These are phyloP conservation scores for Barbatosphaeria neglecta DNA, from an alignment of 495 filamentous ascomycete genomes.

Conservation along the genomic window DNA sequence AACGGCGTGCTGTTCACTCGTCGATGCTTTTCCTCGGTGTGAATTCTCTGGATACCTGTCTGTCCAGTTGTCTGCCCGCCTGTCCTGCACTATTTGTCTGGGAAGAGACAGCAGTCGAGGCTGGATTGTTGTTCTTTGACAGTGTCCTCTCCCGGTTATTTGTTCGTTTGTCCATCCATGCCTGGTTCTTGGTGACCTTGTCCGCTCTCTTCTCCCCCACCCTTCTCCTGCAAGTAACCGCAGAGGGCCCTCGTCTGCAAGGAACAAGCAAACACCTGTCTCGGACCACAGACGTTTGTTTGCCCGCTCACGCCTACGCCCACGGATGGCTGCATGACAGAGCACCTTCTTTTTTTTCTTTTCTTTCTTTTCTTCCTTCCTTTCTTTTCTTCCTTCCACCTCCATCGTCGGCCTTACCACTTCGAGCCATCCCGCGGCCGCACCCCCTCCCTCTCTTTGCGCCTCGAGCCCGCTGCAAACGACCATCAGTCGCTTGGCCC, in stretches of 20 bases:
- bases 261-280: not conserved
- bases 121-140: no score
- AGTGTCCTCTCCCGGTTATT: no score
- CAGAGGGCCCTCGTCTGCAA: not conserved
- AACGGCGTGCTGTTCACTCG: no score
- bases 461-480: not conserved
- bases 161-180: no score
- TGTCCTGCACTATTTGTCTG: no score
- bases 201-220: not conserved
- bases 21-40: no score
- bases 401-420: no score
- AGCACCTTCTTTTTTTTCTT: not conserved
- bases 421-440: no score
- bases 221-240: not conserved
- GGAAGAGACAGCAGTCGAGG: no score
- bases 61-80: no score
- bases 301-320: not conserved
- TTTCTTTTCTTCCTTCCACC: not conserved
- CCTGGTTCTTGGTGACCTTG: not conserved
- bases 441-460: not conserved
- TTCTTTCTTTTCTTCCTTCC: constrained; percentile 2
- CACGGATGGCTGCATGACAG: constrained; percentile 1
- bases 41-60: no score
- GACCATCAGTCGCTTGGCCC: not conserved
- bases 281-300: not conserved